Evolutionary conservation across 768 basidiomycete genomes (phyloP), one percentile per base, ranked within the genome.

Genomic region (Gyrodon lividus): DNA sequence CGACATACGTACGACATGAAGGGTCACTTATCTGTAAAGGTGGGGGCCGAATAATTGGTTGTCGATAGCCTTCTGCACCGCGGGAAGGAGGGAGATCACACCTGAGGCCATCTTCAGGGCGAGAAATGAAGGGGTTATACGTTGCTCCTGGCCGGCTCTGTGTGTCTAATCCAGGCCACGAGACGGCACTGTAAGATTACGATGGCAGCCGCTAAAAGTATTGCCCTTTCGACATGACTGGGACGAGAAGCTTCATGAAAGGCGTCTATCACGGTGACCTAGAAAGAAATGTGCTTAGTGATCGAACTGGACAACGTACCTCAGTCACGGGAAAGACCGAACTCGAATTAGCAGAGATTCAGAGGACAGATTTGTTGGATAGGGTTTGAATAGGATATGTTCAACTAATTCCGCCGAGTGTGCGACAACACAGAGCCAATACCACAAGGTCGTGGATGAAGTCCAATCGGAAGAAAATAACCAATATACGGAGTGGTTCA

Each of bases 381-480:
- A 14, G 13, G 31, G 10, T 28, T 10, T 12, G 24, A 26, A 26
- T 61, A 48, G 52, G 56, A 41, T 56, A 44, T 17, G 38, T 14
- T 39, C 45, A 30, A 53, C 55, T 67, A 68, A 60, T 59, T 63
- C 68, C 63, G 64, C 68, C 58, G 66, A 55, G 53, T 62, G 66
- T 67, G 68, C 53, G 66, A 68, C 43, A 50, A 33, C 30, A 43
- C 19, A 58, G 52, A 55, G 56, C 51, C 41, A 55, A 63, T 70
- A 60, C 67, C 75, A 78, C 70, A 72, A 72, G 74, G 72, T 64
- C 46, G 50, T 48, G 56, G 59, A 61, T 46, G 54, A 54, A 60
- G 58, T 54, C 77, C 75, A 80, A 80, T 80, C 78, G 79, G 81
- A 72, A 64, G 56, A 52, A 56, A 59, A 56, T 69, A 66, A 56